These are phyloP conservation scores for Fusarium praegraminearum DNA, from an alignment of 2,329 filamentous ascomycete genomes.

Conservation along the genomic window DNA sequence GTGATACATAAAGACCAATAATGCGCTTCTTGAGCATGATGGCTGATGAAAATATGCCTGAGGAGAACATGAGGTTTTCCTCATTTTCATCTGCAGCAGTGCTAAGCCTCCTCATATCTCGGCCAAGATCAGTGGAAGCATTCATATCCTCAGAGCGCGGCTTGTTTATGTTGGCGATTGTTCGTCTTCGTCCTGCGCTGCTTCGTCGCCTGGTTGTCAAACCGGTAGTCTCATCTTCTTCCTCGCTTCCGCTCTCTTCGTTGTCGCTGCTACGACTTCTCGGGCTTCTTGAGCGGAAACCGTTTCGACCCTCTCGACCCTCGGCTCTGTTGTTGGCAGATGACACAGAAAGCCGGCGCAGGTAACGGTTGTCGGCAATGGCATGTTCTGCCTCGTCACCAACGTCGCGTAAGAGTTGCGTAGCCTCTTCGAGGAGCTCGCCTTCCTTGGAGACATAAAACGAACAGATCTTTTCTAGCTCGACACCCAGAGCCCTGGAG, in stretches of 20 bases:
- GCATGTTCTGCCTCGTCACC: conserved; percentile 72
- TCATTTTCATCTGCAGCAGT: conserved; percentile 80
- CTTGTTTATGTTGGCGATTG: conserved; percentile 53
- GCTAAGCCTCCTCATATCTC: conserved; percentile 69
- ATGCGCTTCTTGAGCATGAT: conserved; percentile 95
- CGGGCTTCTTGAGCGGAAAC: conserved; percentile 51
- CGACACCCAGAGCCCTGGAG: conserved; percentile 81
- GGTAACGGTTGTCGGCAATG: conserved; percentile 56
- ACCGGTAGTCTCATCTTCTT: conserved; percentile 70
- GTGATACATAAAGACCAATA: conserved; percentile 86
- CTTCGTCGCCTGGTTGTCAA: conserved; percentile 62
- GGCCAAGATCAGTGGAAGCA: conserved; percentile 69
- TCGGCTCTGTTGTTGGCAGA: conserved; percentile 30
- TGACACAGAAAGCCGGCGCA: conserved; percentile 50
- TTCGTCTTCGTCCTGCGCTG: conserved; percentile 56
- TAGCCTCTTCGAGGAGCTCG: conserved; percentile 85
- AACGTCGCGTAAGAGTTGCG: conserved; percentile 80
- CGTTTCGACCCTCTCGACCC: conserved; percentile 26
- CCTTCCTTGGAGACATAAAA: conserved; percentile 92
- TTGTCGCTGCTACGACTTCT: conserved; percentile 64
- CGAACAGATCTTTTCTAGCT: conserved; percentile 92
- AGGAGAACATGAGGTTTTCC: conserved; percentile 74
- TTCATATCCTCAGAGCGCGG: conserved; percentile 66
- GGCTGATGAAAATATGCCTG: conserved; percentile 72
- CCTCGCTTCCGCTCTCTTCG: conserved; percentile 74